Conservation (phyloP, 2,329 filamentous ascomycete genomes). For the Aaosphaeria pasadenensis region DNA sequence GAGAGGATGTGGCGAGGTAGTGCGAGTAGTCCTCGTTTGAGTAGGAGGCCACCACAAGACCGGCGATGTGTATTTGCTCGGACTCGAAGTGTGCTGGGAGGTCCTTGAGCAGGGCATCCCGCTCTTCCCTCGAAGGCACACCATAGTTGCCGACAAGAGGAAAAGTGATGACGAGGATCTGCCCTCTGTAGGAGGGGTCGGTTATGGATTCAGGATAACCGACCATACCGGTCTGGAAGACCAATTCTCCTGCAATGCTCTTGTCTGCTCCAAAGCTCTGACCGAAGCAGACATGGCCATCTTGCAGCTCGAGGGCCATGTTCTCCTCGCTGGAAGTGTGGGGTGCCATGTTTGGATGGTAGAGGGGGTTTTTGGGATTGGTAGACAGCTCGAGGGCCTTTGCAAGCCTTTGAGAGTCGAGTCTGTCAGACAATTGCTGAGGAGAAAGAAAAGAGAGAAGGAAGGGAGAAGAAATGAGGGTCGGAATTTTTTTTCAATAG, state of each 20-base stretch:
- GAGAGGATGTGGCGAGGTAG: conserved; percentile 83
- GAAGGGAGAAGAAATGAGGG: too few species aligned
- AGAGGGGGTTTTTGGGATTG: conserved; percentile 4
- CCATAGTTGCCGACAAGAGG: conserved; percentile 97
- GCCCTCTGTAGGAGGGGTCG: conserved; percentile 82
- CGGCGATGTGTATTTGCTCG: conserved; percentile 87
- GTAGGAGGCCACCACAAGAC: conserved; percentile 87
- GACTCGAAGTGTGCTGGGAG: conserved; percentile 93
- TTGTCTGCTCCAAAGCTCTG: conserved; percentile 95
- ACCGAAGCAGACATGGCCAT: conserved; percentile 87
- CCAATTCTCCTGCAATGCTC: conserved; percentile 92
- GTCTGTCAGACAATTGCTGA: conserved; percentile 29
- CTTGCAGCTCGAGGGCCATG: conserved; percentile 87
- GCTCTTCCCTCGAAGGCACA: conserved; percentile 80
- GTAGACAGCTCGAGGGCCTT: conserved; percentile 33
- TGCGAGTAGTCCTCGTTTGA: conserved; percentile 94
- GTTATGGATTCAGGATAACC: conserved; percentile 94
- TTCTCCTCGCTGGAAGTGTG: conserved; percentile 49
- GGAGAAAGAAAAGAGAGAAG: conserved; percentile 2
- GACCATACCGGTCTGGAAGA: conserved; percentile 99
- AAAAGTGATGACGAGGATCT: conserved; percentile 96
- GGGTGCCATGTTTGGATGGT: conserved; percentile 24
- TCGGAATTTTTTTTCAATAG: too few species aligned
- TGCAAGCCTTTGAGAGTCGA: conserved; percentile 24
- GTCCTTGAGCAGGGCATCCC: conserved; percentile 80